Evolutionary conservation across 768 basidiomycete species (phyloP), one percentile per base, ranked within the genome.

Genomic region (Omphalotus guepiniiformis): DNA sequence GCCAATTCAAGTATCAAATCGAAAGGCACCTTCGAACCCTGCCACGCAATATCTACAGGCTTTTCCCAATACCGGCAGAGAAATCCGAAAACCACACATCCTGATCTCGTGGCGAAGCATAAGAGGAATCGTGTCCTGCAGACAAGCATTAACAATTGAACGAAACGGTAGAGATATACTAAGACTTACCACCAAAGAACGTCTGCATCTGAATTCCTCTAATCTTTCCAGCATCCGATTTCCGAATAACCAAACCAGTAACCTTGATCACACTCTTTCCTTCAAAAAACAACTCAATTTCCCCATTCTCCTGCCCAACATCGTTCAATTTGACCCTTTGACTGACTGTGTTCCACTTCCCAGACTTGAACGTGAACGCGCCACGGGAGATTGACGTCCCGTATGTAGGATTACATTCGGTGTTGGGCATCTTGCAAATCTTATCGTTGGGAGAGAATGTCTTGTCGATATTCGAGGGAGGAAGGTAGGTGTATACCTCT

Each of bases 251-350:
- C 19, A 89, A 66, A 15, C 79, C 80, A 15, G 53, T 55, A 30
- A 81, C 73, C 46, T 69, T 75, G 60, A 88, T 73, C 46, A 83
- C 78, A 55, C 79, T 81, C 67, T 78, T 61, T 29, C 85, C 87
- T 51, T 82, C 73, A 32, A 76, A 75, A 60, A 78, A 85, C 19
- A 90, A 65, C 61, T 87, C 69, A 37, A 88, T 60, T 65, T 86
- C 81, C 53, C 89, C 89, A 57, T 93, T 85, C 12, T 75, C 70
- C 61, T 76, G 54, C 12, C 83, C 84, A 30, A 72, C 74, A 49
- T 84, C 81, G 63, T 93, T 93, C 56, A 92, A 76, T 62, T 73
- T 73, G 42, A 91, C 76, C 52, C 88, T 79, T 66, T 88, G 74
- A 23, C 73, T 67, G 53, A 91, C 72, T n/a, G 77, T 78, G 18